Evolutionary conservation across 1,284 basidiomycete genomes (phyloP).

Genomic region (Bjerkandera adusta): DNA sequence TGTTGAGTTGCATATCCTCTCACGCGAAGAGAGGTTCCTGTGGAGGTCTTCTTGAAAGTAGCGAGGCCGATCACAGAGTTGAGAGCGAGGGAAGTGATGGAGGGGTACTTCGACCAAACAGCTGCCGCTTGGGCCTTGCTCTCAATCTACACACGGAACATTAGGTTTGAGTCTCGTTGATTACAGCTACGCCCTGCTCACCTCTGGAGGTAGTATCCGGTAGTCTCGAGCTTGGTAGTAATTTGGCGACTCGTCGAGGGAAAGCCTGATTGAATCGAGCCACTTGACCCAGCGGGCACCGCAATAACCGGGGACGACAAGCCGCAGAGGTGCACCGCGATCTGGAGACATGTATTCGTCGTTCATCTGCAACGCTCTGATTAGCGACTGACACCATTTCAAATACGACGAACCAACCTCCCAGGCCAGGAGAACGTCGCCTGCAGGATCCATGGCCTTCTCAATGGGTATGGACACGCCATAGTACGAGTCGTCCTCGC

Average conservation of each 20-base stretch:
- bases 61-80: conserved; percentile 57
- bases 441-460: conserved; percentile 44
- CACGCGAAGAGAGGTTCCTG: conserved; percentile 35
- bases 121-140: conserved; percentile 37
- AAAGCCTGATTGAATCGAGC: conserved; percentile 60
- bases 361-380: conserved; percentile 55
- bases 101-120: conserved; percentile 47
- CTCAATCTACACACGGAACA: conserved; percentile 22
- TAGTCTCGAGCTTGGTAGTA: conserved; percentile 71
- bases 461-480: conserved; percentile 57
- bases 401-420: conserved; percentile 38
- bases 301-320: conserved; percentile 67
- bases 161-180: too few species aligned
- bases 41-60: conserved; percentile 21
- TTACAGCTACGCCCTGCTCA: conserved; percentile 34
- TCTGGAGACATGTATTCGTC: conserved; percentile 54
- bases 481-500: conserved; percentile 60
- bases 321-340: conserved; percentile 69
- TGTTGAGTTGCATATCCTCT: conserved; percentile 61
- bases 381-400: not conserved
- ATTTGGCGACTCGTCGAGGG: conserved; percentile 54
- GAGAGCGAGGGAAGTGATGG: conserved; percentile 58
- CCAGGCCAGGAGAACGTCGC: conserved; percentile 60
- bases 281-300: conserved; percentile 82
- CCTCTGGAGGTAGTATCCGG: conserved; percentile 59